Evolutionary conservation across 371 early-diverging fungal species (phyloP).

Genomic region (Zancudomyces culisetae): DNA sequence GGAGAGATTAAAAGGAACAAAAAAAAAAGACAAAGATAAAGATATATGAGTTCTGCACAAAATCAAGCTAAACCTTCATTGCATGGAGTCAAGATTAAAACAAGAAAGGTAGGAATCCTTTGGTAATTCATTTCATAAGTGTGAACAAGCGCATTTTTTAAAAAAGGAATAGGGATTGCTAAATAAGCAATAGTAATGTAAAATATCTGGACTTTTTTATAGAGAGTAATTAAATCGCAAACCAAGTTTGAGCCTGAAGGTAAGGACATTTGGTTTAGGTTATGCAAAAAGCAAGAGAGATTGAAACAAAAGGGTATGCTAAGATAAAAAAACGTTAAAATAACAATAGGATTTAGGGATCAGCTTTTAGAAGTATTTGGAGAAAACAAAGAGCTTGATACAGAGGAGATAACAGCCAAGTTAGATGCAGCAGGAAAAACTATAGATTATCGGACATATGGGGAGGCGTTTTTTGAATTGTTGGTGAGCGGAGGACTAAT

Average conservation of each 20-base stretch:
- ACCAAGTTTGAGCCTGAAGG: conserved; percentile 72
- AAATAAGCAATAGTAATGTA: background rate
- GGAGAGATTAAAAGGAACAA: no score
- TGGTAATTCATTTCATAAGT: background rate
- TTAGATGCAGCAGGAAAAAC: conserved; percentile 69
- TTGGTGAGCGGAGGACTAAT: conserved; percentile 71
- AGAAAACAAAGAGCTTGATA: conserved; percentile 34
- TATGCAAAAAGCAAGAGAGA: background rate
- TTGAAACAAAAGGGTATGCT: background rate
- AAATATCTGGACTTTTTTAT: conserved; percentile 1
- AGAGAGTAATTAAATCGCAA: conserved; percentile 67
- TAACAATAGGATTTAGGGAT: conserved; percentile 43
- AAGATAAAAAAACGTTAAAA: background rate
- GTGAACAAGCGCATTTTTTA: background rate
- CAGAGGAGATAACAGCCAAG: conserved; percentile 42
- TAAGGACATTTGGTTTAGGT: conserved; percentile 13
- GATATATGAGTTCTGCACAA: conserved; percentile 34
- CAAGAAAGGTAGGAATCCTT: conserved; percentile 35
- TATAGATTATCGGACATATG: conserved; percentile 84
- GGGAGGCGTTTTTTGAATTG: conserved; percentile 79
- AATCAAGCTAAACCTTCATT: conserved; percentile 41
- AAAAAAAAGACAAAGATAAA: background rate
- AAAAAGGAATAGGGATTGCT: background rate
- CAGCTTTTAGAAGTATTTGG: conserved; percentile 40
- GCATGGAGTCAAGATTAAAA: conserved; percentile 66